Evolutionary conservation across 2,329 filamentous ascomycete genomes (phyloP).

Genomic region (Fusarium metavorans): DNA sequence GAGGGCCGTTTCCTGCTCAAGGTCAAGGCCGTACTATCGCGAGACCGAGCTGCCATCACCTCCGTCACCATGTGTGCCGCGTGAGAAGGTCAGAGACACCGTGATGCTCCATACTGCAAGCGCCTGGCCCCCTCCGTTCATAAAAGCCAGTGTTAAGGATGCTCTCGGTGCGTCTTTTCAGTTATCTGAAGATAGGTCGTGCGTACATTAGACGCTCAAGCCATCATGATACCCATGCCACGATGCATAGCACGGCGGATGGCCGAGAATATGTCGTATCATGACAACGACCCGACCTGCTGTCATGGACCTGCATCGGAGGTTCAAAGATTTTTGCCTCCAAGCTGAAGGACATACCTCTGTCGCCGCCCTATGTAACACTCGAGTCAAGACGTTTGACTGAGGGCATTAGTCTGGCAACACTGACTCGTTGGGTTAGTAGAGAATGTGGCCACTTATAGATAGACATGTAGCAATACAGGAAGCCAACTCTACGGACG

Average conservation of each 20-base stretch:
- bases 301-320: not conserved
- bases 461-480: not conserved
- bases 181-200: not conserved
- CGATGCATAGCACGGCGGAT: not conserved
- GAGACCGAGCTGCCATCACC: not conserved
- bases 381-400: not conserved
- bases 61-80: not conserved
- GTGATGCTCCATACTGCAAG: not conserved
- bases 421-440: not conserved
- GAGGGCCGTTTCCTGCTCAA: conserved; percentile 12
- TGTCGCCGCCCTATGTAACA: not conserved
- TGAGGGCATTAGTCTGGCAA: not conserved
- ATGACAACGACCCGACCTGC: not conserved
- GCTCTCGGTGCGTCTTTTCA: not conserved
- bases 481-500: not conserved
- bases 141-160: not conserved
- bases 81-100: not conserved
- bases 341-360: not conserved
- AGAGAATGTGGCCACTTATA: not conserved
- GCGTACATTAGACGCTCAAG: not conserved
- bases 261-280: not conserved
- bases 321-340: not conserved
- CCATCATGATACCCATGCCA: not conserved
- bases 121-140: not conserved
- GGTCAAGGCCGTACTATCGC: not conserved